Evolutionary conservation across 2,329 filamentous ascomycete genomes (phyloP), one percentile per base, ranked within the genome.

Genomic region (Botrytis aclada): DNA sequence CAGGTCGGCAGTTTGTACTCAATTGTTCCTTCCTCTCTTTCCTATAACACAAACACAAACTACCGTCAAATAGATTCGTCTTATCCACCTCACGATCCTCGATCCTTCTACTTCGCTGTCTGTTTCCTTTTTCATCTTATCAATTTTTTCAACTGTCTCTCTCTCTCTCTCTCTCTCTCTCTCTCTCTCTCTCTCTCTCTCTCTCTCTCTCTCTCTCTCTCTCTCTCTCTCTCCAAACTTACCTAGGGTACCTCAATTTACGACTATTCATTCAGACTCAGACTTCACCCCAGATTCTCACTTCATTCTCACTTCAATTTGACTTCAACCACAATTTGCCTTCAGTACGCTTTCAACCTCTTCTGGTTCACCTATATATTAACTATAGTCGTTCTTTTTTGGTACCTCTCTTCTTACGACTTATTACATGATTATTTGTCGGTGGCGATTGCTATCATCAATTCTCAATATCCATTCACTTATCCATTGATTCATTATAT

Each of bases 381-480:
- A 41, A 71, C 60, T 65, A 25, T 2, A 64, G 60, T 65, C 60
- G 20, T 37, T 71, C 69, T 54, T 71, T 54, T 71, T 71, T 29
- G 45, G 32, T 56, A 65, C 60, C 32, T 64, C 43, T 56, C 69
- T 63, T 29, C n/a, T 56, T 4, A 43, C n/a, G 45, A 9, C 58
- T 25, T 61, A 7, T 25, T 61, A 7, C 58, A 37, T 61, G 18
- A n/a, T 25, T 51, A 25, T 41, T 56, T 34, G 10, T 51, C 7
- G 43, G 54, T 39, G n/a, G 25, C 25, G 45, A 43, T 25, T 43
- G 10, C 18, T 9, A 69, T 37, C 10, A 20, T 45, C 18, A 34
- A 62, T 34, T 32, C 47, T 43, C 39, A 32, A 18, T 41, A 56
- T 18, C 16, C 64, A 47, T 45, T 29, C 41, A n/a, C 47, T 12